These are phyloP conservation scores for Tardiomyces depauwii DNA, from an alignment of 1,139 yeast genomes.

Conservation along the genomic window DNA sequence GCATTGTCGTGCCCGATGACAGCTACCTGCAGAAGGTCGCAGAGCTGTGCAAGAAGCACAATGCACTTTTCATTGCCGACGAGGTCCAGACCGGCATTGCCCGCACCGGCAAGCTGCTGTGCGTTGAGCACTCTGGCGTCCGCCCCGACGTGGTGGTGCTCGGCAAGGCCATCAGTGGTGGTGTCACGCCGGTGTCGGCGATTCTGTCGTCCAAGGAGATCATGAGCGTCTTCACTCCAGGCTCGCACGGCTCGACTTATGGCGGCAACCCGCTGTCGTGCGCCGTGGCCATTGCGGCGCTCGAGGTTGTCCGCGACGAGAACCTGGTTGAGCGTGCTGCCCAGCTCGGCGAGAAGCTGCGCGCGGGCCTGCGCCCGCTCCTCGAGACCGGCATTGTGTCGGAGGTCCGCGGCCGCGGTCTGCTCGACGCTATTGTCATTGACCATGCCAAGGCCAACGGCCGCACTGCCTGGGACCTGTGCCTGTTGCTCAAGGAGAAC, in stretches of 20 bases:
- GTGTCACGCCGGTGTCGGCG: conserved; percentile 86
- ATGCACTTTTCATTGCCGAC: conserved; percentile 83
- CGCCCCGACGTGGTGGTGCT: conserved; percentile 77
- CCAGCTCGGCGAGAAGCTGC: conserved; percentile 59
- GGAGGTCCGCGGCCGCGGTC: conserved; percentile 89
- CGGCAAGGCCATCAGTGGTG: conserved; percentile 95
- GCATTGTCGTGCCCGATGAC: conserved; percentile 85
- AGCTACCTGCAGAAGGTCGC: conserved; percentile 69
- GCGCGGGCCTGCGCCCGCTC: conserved; percentile 52
- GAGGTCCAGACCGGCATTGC: conserved; percentile 98
- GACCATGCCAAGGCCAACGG: conserved; percentile 79
- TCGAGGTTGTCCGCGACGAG: conserved; percentile 83
- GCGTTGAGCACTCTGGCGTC: conserved; percentile 80
- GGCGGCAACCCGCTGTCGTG: conserved; percentile 98
- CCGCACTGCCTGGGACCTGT: conserved; percentile 92
- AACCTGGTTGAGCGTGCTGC: conserved; percentile 70
- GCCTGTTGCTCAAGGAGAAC: conserved; percentile 74
- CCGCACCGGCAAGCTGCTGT: conserved; percentile 89
- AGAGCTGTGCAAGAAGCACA: conserved; percentile 68
- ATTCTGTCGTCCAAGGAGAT: conserved; percentile 80
- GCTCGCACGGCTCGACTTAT: conserved; percentile 95
- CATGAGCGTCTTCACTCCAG: conserved; percentile 86
- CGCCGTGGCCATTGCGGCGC: conserved; percentile 88
- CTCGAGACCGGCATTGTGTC: conserved; percentile 56
- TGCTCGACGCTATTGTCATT: conserved; percentile 83